Evolutionary conservation across 108 stramenopile genomes (phyloP).

Genomic region (Discostella stelligeroides): DNA sequence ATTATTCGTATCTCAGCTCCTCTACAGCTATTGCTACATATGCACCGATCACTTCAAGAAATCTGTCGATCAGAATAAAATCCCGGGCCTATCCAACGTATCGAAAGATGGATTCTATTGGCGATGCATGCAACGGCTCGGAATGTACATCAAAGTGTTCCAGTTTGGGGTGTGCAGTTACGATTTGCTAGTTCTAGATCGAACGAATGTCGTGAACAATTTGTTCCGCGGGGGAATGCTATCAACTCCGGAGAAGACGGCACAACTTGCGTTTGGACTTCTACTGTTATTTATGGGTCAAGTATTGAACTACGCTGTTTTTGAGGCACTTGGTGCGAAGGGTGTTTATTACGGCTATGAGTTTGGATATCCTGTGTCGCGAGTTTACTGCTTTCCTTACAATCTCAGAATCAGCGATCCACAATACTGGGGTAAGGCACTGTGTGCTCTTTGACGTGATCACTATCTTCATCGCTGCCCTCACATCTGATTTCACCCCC

Average conservation of each 20-base stretch:
- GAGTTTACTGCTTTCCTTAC: constrained; percentile 55
- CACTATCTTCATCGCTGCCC: not conserved
- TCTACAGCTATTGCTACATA: constrained; percentile 46
- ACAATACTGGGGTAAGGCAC: constrained; percentile 41
- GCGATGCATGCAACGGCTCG: constrained; percentile 44
- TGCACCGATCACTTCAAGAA: constrained; percentile 50
- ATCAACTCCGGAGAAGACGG: constrained; percentile 12
- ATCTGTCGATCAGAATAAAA: constrained; percentile 36
- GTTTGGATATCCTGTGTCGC: constrained; percentile 49
- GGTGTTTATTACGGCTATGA: constrained; percentile 61
- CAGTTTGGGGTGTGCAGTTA: constrained; percentile 43
- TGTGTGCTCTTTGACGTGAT: not conserved
- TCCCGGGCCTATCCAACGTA: constrained; percentile 32
- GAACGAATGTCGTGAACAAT: constrained; percentile 25
- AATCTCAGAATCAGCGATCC: constrained; percentile 53
- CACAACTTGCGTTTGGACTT: constrained; percentile 37
- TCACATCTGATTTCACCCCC: not conserved
- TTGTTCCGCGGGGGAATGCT: constrained; percentile 29
- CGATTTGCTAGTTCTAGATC: constrained; percentile 40
- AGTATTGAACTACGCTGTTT: constrained; percentile 47
- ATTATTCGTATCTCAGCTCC: not conserved
- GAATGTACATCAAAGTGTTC: constrained; percentile 52
- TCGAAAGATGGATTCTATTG: constrained; percentile 41
- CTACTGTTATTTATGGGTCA: constrained; percentile 44
- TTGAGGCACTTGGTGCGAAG: constrained; percentile 51